Percentiles rank a stretch among this genome's conserved stretches.
These are phyloP conservation scores for Penicillium ucsense DNA, from an alignment of 495 filamentous ascomycete species.

Conservation along the genomic window DNA sequence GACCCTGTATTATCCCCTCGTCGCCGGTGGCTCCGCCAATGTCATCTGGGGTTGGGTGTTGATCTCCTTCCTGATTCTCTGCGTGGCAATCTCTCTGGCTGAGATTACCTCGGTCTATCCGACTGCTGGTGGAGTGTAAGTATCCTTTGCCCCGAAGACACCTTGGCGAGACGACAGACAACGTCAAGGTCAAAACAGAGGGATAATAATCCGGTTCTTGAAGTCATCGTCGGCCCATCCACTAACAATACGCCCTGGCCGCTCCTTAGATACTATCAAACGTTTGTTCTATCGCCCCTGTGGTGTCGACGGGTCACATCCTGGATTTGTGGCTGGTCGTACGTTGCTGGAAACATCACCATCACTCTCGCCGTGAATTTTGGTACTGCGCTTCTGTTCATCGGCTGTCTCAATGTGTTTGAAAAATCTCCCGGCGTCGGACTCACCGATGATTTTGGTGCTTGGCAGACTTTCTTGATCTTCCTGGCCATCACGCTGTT, in stretches of 20 bases:
- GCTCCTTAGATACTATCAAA: conserved; percentile 44
- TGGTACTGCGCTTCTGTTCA: conserved; percentile 14
- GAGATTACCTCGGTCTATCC: conserved; percentile 65
- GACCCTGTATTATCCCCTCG: conserved; percentile 53
- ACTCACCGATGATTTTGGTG: conserved; percentile 15
- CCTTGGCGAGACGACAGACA: too few relatives aligned
- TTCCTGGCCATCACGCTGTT: conserved; percentile 50
- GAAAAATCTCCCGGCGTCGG: conserved; percentile 31
- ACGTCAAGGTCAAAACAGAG: too few relatives aligned
- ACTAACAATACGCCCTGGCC: too few relatives aligned
- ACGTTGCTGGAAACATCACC: conserved; percentile 55
- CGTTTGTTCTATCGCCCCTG: conserved; percentile 42
- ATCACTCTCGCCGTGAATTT: conserved; percentile 32
- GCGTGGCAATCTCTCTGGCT: conserved; percentile 55
- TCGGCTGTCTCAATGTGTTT: conserved; percentile 18
- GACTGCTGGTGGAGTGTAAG: conserved; percentile 49
- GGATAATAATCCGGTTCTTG: too few relatives aligned
- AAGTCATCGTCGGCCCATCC: too few relatives aligned
- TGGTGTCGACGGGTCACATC: conserved; percentile 48
- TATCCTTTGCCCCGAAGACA: not conserved
- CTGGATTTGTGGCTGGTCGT: conserved; percentile 63
- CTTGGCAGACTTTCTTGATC: conserved; percentile 42
- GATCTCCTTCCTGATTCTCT: conserved; percentile 53
- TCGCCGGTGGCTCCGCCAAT: conserved; percentile 49
- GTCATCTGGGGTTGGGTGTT: conserved; percentile 58